Conservation (phyloP, 2,329 filamentous ascomycete genomes). For the Trichoderma afroharzianum region DNA sequence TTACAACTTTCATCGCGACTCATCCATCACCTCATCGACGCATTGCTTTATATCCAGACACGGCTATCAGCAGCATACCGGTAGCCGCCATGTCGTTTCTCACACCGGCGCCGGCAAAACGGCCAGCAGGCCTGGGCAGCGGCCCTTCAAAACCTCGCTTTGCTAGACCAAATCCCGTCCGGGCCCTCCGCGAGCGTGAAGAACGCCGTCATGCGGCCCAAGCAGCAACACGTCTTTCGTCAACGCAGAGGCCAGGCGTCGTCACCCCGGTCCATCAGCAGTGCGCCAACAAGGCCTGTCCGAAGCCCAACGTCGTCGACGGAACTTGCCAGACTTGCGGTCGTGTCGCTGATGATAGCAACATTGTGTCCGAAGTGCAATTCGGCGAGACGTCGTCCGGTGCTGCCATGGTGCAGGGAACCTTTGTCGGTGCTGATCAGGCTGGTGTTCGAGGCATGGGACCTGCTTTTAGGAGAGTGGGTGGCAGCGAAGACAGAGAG, state of each 20-base stretch:
- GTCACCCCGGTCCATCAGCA: slow-evolving; percentile 37
- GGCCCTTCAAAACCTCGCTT: slow-evolving; percentile 38
- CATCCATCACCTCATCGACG: not conserved
- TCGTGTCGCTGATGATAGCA: slow-evolving; percentile 76
- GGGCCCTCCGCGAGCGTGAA: slow-evolving; percentile 51
- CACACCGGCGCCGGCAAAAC: slow-evolving; percentile 33
- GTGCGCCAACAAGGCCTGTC: slow-evolving; percentile 59
- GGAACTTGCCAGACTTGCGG: slow-evolving; percentile 80
- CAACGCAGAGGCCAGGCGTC: slow-evolving; percentile 32
- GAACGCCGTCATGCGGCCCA: slow-evolving; percentile 41
- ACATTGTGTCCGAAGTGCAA: slow-evolving; percentile 87
- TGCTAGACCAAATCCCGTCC: slow-evolving; percentile 44
- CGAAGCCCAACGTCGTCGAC: slow-evolving; percentile 59
- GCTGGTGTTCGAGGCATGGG: slow-evolving; percentile 69
- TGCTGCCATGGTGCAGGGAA: slow-evolving; percentile 86
- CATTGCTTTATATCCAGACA: not conserved
- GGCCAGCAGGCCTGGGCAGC: slow-evolving; percentile 26
- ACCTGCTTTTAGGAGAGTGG: slow-evolving; percentile 58
- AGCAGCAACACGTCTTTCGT: slow-evolving; percentile 26
- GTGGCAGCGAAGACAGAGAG: slow-evolving; percentile 56
- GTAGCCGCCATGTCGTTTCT: slow-evolving; percentile 41
- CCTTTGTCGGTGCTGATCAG: slow-evolving; percentile 80
- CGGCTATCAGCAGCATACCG: not conserved
- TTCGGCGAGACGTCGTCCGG: slow-evolving; percentile 87
- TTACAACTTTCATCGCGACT: slow-evolving; percentile 3